Evolutionary conservation across 345 rosid genomes (phyloP), one percentile per base, ranked within the genome.

Genomic region (Populus pruinosa): DNA sequence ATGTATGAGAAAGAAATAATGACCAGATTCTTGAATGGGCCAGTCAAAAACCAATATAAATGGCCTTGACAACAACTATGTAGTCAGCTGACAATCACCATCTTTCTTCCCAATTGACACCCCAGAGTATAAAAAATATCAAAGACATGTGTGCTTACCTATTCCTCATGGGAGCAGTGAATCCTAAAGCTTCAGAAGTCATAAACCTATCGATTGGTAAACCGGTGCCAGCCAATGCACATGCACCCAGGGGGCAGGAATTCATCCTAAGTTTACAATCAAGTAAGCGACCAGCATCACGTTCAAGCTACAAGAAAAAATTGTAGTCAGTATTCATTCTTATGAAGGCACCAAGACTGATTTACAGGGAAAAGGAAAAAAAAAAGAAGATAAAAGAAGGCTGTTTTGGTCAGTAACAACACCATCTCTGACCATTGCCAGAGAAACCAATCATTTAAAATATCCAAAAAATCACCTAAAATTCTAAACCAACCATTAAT

Each of bases 201-300:
- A 91, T 88, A 80, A 90, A 89, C 81, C 99, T 86, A 86, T 96
- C 93, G 74, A 96, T 90, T 23, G 99, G 97, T 38, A 96, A 81
- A 80, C 99, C 94, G 73, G 98, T 96, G 76, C 97, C 99, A 56
- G 99, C 99, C 85, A 92, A 82, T 79, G 97, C 99, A 88, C 99
- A 96, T 76, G 99, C 97, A 79, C 99, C 98, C 13, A 96, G 87
- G 23, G 98, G 99, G 74, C 89, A 90, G 78, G 89, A 84, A 79
- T 93, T 96, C 84, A 95, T 67, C 81, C 96, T 95, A 49, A 33
- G 89, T 77, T 86, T 83, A 85, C 98, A 95, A 85, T 93, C 98
- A 39, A 43, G 77, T 78, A 93, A 88, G 44, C 98, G 98, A 56
- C 92, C 91, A 78, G 89, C 89, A 86, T 93, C 98, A 67, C 98